Evolutionary conservation across 345 rosid species (phyloP).

Genomic region (Excoecaria agallocha): DNA sequence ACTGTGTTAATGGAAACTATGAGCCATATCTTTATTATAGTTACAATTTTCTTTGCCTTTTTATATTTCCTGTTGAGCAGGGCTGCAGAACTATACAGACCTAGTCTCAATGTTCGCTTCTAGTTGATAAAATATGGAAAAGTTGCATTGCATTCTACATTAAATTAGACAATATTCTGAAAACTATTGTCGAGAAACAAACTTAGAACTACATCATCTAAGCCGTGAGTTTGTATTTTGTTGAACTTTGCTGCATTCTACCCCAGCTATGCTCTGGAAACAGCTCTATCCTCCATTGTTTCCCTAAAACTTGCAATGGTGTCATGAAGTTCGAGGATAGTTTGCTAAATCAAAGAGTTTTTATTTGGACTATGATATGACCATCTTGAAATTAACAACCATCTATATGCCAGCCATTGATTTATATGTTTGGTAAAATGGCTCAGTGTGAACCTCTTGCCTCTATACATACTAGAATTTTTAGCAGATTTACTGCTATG

Average conservation of each 20-base stretch:
- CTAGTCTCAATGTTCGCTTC: not conserved
- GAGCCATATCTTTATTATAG: not conserved
- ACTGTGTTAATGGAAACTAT: not conserved
- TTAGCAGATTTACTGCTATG: not conserved
- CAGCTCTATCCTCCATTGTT: not conserved
- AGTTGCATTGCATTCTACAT: not conserved
- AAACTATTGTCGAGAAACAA: not conserved
- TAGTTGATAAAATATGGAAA: not conserved
- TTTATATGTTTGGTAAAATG: not conserved
- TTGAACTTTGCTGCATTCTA: not conserved
- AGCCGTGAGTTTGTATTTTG: not conserved
- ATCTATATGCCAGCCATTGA: not conserved
- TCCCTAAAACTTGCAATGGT: not conserved
- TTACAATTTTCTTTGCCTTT: not conserved
- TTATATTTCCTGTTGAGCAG: not conserved
- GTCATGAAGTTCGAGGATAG: not conserved
- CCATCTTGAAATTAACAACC: not conserved
- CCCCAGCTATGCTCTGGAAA: not conserved
- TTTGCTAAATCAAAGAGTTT: not conserved
- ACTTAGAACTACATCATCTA: not conserved
- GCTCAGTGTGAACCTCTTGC: not conserved
- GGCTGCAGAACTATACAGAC: not conserved
- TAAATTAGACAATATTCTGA: not conserved
- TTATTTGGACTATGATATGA: not conserved
- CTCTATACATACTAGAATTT: not conserved